Conservation (phyloP, 2,329 filamentous ascomycete species). For the Westerdykella sp. region DNA sequence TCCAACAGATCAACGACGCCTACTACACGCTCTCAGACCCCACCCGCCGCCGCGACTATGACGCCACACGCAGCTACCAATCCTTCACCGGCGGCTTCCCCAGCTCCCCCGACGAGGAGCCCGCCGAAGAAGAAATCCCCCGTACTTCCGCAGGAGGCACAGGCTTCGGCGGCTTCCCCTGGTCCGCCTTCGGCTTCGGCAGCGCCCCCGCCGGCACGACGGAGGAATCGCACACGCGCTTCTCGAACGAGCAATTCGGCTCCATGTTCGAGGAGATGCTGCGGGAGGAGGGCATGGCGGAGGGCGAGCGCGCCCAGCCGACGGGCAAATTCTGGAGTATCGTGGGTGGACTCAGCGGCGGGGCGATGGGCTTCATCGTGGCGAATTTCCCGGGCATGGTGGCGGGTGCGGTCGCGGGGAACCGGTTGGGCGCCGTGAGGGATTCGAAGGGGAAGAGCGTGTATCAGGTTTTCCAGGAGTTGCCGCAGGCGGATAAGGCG, state of each 20-base stretch:
- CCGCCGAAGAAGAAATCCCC: constrained; percentile 48
- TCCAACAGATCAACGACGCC: constrained; percentile 87
- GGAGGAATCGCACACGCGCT: constrained; percentile 47
- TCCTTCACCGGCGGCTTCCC: constrained; percentile 38
- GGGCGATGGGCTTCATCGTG: constrained; percentile 88
- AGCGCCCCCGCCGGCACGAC: constrained; percentile 38
- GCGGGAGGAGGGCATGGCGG: constrained; percentile 60
- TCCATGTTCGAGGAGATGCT: constrained; percentile 54
- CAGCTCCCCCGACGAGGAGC: constrained; percentile 37
- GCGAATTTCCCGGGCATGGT: constrained; percentile 85
- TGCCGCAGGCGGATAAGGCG: constrained; percentile 76
- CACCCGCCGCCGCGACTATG: constrained; percentile 73
- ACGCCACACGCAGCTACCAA: constrained; percentile 61
- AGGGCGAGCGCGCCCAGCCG: constrained; percentile 53
- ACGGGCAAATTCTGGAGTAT: constrained; percentile 81
- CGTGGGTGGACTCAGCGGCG: constrained; percentile 78
- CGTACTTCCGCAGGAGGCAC: constrained; percentile 24
- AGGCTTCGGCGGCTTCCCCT: constrained; percentile 55
- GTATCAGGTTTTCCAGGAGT: constrained; percentile 81
- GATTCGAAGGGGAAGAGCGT: constrained; percentile 94
- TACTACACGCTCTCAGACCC: constrained; percentile 87
- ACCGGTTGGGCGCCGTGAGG: constrained; percentile 79
- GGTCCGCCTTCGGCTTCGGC: constrained; percentile 64
- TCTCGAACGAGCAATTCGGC: constrained; percentile 78
- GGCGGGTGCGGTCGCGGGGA: constrained; percentile 87